Conservation (phyloP, 2,329 filamentous ascomycete species). For the Stylonectria norvegica region DNA sequence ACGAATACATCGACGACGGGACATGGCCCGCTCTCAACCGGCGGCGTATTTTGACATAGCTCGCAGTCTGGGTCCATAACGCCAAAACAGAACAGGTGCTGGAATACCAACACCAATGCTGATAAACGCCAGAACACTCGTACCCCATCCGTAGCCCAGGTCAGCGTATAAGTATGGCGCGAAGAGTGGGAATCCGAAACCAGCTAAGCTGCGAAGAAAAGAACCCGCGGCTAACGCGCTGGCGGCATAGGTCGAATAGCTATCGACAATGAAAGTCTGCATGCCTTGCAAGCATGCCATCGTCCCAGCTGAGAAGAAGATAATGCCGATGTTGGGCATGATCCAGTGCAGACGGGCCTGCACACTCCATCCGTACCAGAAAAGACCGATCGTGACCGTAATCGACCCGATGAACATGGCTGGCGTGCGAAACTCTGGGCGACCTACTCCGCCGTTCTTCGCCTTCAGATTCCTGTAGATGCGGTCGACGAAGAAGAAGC, state of each 20-base stretch:
- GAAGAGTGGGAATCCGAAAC: slow-evolving; percentile 60
- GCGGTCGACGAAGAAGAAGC: slow-evolving; percentile 30
- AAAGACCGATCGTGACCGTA: slow-evolving; percentile 59
- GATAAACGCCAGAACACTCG: slow-evolving; percentile 52
- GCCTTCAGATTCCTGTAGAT: slow-evolving; percentile 12
- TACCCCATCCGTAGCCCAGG: slow-evolving; percentile 57
- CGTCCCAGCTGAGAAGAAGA: slow-evolving; percentile 60
- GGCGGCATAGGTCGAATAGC: slow-evolving; percentile 62
- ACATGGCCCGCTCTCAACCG: neutral
- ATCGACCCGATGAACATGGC: slow-evolving; percentile 19
- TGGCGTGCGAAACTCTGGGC: slow-evolving; percentile 22
- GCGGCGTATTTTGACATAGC: slow-evolving; percentile 4
- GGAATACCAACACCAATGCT: slow-evolving; percentile 46
- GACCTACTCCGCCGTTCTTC: slow-evolving; percentile 5
- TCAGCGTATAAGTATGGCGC: slow-evolving; percentile 57
- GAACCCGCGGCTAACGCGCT: slow-evolving; percentile 63
- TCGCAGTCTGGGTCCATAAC: slow-evolving; percentile 26
- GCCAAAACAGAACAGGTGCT: slow-evolving; percentile 63
- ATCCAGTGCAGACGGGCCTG: slow-evolving; percentile 57
- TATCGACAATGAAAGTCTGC: slow-evolving; percentile 67
- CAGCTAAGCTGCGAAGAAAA: slow-evolving; percentile 62
- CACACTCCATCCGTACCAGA: slow-evolving; percentile 67
- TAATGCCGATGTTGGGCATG: slow-evolving; percentile 58
- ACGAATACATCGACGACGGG: too few relatives aligned
- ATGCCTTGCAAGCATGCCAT: slow-evolving; percentile 64